These are phyloP conservation scores for Rhamnella rubrinervis DNA, from an alignment of 331 rosid species.

Conservation along the genomic window DNA sequence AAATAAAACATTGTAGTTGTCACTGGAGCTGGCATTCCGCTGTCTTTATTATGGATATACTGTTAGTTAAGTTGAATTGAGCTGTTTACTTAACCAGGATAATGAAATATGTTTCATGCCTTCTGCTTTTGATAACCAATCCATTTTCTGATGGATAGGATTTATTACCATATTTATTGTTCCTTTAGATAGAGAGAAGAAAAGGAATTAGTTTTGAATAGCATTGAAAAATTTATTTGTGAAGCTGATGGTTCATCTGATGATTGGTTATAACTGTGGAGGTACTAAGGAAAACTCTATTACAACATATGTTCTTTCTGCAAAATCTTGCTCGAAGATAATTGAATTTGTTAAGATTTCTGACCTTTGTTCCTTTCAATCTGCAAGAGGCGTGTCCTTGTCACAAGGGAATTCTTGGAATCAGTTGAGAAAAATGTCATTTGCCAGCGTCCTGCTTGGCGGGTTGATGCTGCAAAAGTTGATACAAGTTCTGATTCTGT, in stretches of 20 bases:
- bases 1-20: too few relatives aligned
- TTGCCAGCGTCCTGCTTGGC: conserved; percentile 74
- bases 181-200: background rate
- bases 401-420: conserved; percentile 63
- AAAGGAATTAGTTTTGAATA: background rate
- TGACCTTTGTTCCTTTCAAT: conserved; percentile 22
- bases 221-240: background rate
- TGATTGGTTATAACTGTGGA: too few relatives aligned
- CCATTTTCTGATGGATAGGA: background rate
- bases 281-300: background rate
- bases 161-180: background rate
- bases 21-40: too few relatives aligned
- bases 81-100: too few relatives aligned
- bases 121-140: background rate
- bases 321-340: background rate
- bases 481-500: conserved; percentile 49
- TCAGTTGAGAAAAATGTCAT: conserved; percentile 48
- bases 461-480: conserved; percentile 74
- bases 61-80: too few relatives aligned
- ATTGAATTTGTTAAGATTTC: conserved; percentile 13
- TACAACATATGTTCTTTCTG: background rate
- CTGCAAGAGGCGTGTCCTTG: conserved; percentile 53
- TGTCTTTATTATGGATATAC: too few relatives aligned
- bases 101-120: too few relatives aligned
- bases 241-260: background rate